These are phyloP conservation scores for Auricularia auricula-judae DNA, from an alignment of 768 basidiomycete species.

Conservation along the genomic window DNA sequence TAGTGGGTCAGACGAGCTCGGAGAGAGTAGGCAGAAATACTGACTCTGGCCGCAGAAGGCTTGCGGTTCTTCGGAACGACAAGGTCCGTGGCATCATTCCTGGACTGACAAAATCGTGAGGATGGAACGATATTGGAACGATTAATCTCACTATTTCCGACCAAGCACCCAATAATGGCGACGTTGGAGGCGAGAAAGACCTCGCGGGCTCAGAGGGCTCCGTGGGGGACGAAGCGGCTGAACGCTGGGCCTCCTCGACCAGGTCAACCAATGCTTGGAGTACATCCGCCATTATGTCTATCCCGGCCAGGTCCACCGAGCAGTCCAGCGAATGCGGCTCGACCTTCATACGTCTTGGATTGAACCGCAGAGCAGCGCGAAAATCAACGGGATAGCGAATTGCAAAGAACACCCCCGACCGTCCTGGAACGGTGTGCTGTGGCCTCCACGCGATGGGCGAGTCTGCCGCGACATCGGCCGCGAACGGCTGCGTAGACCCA, in stretches of 20 bases:
- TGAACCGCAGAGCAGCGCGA: slow-evolving; percentile 40
- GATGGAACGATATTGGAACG: not conserved
- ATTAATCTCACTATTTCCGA: not conserved
- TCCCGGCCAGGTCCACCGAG: slow-evolving; percentile 33
- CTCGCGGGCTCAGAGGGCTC: not conserved
- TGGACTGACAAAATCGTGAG: not conserved
- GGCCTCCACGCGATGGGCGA: slow-evolving; percentile 1
- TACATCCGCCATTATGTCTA: slow-evolving; percentile 38
- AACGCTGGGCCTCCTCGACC: not conserved
- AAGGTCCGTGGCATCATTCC: not conserved
- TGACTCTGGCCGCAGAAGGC: not conserved
- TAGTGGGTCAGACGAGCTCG: not conserved
- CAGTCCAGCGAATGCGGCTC: slow-evolving; percentile 42
- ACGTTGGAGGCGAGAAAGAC: not conserved
- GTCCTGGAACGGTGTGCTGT: not conserved
- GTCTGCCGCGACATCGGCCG: not conserved
- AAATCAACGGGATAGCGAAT: slow-evolving; percentile 36
- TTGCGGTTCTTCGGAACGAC: not conserved
- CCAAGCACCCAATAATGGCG: not conserved
- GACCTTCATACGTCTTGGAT: slow-evolving; percentile 43
- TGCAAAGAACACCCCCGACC: slow-evolving; percentile 26
- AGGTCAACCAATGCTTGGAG: slow-evolving; percentile 18
- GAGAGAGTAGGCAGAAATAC: not conserved
- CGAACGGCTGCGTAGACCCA: slow-evolving; percentile 26
- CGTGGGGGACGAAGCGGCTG: not conserved